These are phyloP conservation scores for Aechmea fasciata DNA, from an alignment of 176 grass and related monocot species.

Conservation along the genomic window DNA sequence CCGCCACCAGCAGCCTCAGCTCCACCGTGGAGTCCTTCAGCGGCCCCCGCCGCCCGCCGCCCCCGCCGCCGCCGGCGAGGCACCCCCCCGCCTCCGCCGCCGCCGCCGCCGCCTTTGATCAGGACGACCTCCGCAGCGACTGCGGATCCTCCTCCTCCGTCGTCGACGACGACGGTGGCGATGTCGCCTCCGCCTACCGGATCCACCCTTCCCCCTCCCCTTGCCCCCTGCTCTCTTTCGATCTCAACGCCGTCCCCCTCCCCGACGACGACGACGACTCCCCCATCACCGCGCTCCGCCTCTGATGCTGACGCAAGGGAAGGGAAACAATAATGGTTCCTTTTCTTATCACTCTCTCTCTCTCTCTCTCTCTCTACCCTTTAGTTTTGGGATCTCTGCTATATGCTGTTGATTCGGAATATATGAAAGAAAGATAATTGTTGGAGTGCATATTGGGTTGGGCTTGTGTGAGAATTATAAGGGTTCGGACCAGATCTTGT, in stretches of 20 bases:
- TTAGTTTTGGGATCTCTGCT: too few relatives aligned
- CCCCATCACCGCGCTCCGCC: background rate
- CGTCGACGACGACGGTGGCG: slow-evolving; percentile 44
- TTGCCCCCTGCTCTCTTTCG: slow-evolving; percentile 28
- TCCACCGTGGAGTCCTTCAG: slow-evolving; percentile 69
- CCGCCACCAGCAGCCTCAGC: slow-evolving; percentile 58
- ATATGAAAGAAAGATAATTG: too few relatives aligned
- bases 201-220: too few relatives aligned
- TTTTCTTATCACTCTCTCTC: too few relatives aligned
- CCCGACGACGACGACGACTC: slow-evolving; percentile 9
- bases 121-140: slow-evolving; percentile 54
- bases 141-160: slow-evolving; percentile 69
- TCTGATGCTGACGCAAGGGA: background rate
- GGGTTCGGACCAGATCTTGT: too few relatives aligned
- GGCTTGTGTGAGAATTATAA: too few relatives aligned
- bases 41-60: slow-evolving; percentile 26
- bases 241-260: slow-evolving; percentile 37
- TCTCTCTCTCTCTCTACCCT: too few relatives aligned
- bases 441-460: too few relatives aligned
- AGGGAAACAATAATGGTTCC: too few relatives aligned
- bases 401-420: too few relatives aligned
- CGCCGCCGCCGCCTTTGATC: slow-evolving; percentile 25
- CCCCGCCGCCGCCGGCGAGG: slow-evolving; percentile 28
- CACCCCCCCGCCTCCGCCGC: background rate
- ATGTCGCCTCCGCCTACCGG: slow-evolving; percentile 32